Percentiles rank a stretch among this genome's conserved stretches.
These are phyloP conservation scores for Metarhizium brunneum DNA, from an alignment of 2,329 filamentous ascomycete genomes.

Conservation along the genomic window DNA sequence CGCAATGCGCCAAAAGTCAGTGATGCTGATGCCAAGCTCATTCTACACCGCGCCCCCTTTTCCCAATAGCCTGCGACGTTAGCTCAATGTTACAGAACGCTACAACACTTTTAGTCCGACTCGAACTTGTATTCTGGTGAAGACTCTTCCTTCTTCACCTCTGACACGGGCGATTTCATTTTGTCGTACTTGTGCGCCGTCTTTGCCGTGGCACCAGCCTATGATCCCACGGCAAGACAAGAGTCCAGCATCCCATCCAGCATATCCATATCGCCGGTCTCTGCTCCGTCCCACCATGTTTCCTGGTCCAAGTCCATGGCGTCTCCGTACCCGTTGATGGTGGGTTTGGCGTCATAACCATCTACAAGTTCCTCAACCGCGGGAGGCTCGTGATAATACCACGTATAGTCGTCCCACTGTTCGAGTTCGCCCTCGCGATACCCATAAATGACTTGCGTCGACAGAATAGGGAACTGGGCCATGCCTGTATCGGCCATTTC, in stretches of 20 bases:
- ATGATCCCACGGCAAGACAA: slow-evolving; percentile 38
- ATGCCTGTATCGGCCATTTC: slow-evolving; percentile 69
- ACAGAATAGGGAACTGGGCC: slow-evolving; percentile 67
- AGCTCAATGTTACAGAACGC: neutral
- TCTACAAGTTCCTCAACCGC: slow-evolving; percentile 18
- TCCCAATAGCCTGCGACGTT: neutral
- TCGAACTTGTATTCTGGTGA: neutral
- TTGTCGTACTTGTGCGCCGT: neutral
- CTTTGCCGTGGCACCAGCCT: neutral
- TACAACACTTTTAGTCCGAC: neutral
- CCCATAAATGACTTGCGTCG: slow-evolving; percentile 58
- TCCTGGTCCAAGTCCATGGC: slow-evolving; percentile 53
- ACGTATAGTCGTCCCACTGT: slow-evolving; percentile 52
- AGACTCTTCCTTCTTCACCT: neutral
- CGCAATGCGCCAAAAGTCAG: slow-evolving; percentile 1
- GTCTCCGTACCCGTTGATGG: slow-evolving; percentile 42
- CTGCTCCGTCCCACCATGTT: slow-evolving; percentile 53
- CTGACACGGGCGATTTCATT: neutral
- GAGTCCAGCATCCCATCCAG: slow-evolving; percentile 50
- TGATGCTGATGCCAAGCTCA: slow-evolving; percentile 4
- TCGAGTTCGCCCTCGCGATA: slow-evolving; percentile 73
- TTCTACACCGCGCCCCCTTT: neutral
- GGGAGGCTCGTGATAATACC: slow-evolving; percentile 30
- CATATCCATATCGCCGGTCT: slow-evolving; percentile 37
- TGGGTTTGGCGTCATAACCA: slow-evolving; percentile 14